Percentiles rank a stretch among this genome's conserved stretches.
Evolutionary conservation across 1,139 yeast species (phyloP).

Genomic region (Kazachstania sp.): DNA sequence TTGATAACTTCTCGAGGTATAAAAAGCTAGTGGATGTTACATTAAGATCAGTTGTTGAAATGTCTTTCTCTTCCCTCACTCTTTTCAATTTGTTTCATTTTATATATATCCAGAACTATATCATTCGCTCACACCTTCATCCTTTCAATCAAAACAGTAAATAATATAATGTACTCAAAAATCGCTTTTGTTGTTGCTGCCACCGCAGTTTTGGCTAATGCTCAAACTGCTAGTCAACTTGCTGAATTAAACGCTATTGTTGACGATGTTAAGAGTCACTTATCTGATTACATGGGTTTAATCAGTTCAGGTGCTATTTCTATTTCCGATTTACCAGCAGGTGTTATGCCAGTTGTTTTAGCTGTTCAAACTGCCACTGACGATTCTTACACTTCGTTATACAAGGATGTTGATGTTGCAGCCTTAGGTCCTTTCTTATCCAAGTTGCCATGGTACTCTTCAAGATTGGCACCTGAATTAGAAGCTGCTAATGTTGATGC

Average conservation of each 20-base stretch:
- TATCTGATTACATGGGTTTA: slow-evolving; percentile 11
- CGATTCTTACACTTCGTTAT: slow-evolving; percentile 13
- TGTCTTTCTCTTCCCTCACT: no score
- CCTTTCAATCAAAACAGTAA: no score
- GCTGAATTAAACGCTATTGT: slow-evolving; percentile 13
- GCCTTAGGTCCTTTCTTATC: slow-evolving; percentile 33
- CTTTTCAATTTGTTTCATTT: no score
- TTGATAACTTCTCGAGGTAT: no score
- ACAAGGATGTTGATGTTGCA: slow-evolving; percentile 12
- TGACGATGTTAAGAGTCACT: slow-evolving; percentile 11
- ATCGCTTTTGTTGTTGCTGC: not conserved
- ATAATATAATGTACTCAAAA: not conserved
- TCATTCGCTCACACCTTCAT: no score
- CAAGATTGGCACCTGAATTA: slow-evolving; percentile 30
- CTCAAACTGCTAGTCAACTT: slow-evolving; percentile 7
- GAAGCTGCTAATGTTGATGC: slow-evolving; percentile 9
- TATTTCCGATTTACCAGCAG: slow-evolving; percentile 17
- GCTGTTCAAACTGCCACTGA: slow-evolving; percentile 29
- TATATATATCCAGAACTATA: no score
- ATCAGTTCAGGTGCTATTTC: slow-evolving; percentile 8
- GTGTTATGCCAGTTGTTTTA: slow-evolving; percentile 14
- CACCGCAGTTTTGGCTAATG: not conserved
- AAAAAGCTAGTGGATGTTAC: no score
- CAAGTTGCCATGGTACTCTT: slow-evolving; percentile 38
- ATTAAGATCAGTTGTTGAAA: no score